These are phyloP conservation scores for Diaporthe citri DNA, from an alignment of 2,329 filamentous ascomycete species.

Conservation along the genomic window DNA sequence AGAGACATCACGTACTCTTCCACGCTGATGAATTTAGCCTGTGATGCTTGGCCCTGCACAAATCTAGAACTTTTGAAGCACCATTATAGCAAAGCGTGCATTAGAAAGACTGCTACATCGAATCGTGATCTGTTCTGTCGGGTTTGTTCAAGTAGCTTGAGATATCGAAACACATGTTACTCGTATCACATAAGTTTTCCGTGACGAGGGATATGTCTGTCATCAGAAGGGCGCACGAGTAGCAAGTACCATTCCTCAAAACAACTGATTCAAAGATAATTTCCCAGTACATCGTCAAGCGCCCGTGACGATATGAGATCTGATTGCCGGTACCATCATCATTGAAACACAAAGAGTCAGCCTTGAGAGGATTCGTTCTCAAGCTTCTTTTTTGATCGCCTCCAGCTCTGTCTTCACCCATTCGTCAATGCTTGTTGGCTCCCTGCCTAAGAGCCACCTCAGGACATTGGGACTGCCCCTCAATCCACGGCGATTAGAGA, in stretches of 20 bases:
- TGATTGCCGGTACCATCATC: not conserved
- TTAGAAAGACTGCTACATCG: not conserved
- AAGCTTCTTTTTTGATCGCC: not conserved
- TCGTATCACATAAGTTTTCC: too few relatives aligned
- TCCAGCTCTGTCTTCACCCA: slow-evolving; percentile 13
- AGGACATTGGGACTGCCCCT: slow-evolving; percentile 45
- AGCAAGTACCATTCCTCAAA: too few relatives aligned
- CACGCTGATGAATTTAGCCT: not conserved
- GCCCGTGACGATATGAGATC: not conserved
- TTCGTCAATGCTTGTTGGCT: slow-evolving; percentile 40
- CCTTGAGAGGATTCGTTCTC: not conserved
- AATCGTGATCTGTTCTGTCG: not conserved
- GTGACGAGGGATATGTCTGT: too few relatives aligned
- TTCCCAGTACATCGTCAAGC: too few relatives aligned
- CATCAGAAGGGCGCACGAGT: too few relatives aligned
- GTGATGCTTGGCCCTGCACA: not conserved
- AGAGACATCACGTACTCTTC: not conserved
- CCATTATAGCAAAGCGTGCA: too few relatives aligned
- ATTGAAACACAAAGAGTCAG: too few relatives aligned
- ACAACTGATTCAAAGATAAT: too few relatives aligned
- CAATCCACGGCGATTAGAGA: slow-evolving; percentile 43
- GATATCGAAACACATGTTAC: too few relatives aligned
- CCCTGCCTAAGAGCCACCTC: slow-evolving; percentile 44
- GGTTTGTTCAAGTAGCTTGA: not conserved
- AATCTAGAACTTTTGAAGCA: too few relatives aligned